Conservation (phyloP, 1,284 basidiomycete species). For the Meira nashicola region DNA sequence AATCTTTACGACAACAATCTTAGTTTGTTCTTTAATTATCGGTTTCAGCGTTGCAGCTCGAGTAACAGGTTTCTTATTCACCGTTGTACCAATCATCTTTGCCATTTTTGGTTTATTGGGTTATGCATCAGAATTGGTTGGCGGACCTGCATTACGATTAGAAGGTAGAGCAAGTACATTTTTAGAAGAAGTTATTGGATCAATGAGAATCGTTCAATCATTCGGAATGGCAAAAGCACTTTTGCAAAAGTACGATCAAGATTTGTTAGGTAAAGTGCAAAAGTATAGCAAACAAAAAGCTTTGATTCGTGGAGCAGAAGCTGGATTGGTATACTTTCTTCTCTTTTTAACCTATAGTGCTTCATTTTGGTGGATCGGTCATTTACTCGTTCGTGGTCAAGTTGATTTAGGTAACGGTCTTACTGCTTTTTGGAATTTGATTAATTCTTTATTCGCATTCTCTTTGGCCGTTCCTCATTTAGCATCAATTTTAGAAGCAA, state of each 20-base stretch:
- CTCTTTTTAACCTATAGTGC: constrained; percentile 35
- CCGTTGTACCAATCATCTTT: constrained; percentile 52
- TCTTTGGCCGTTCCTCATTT: constrained; percentile 47
- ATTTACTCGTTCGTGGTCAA: constrained; percentile 30
- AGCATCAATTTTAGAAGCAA: constrained; percentile 38
- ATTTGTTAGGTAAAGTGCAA: constrained; percentile 50
- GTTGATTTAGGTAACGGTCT: constrained; percentile 30
- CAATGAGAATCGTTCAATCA: constrained; percentile 55
- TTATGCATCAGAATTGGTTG: constrained; percentile 44
- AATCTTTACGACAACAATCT: constrained; percentile 48
- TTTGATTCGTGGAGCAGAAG: constrained; percentile 39
- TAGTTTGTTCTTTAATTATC: constrained; percentile 51
- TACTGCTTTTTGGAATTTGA: constrained; percentile 46
- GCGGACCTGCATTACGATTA: constrained; percentile 42
- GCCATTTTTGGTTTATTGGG: constrained; percentile 48
- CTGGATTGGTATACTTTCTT: constrained; percentile 35
- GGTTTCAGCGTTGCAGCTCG: constrained; percentile 53
- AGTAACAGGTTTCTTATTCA: constrained; percentile 55
- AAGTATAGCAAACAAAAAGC: constrained; percentile 46
- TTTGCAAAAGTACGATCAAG: constrained; percentile 49
- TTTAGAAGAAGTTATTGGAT: constrained; percentile 55
- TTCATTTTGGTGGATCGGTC: constrained; percentile 43
- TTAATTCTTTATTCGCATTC: constrained; percentile 46
- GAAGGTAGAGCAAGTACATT: constrained; percentile 54
- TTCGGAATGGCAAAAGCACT: constrained; percentile 52